Evolutionary conservation across 257 asterid genomes (phyloP), one percentile per base, ranked within the genome.

Genomic region (Haberlea rhodopensis): DNA sequence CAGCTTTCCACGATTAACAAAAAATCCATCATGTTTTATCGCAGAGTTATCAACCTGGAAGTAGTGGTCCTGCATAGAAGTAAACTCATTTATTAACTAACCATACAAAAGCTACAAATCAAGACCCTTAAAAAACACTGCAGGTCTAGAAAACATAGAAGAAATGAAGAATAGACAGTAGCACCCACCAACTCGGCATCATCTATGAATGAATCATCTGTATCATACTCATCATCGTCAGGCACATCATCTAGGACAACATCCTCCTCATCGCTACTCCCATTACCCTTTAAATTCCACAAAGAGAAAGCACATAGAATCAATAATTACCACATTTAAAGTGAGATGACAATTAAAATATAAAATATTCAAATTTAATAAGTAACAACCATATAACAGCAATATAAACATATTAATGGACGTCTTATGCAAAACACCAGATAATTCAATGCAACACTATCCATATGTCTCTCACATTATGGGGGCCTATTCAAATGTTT

Each of bases 151-250:
- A 65, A 20, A 11, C 51, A 43, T 43, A 43, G 51, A 59, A 65
- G 16, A 29, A 27, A 60, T 13, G n/a, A 57, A 24, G n/a, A n/a
- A n/a, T n/a, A n/a, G n/a, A n/a, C 55, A 54, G 62, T 32, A 60
- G 63, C 57, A 71, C 94, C 58, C 53, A 90, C 99, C 95, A 94
- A 77, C 69, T 94, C 99, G 51, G 97, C 73, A 76, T 94, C 99
- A 60, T 94, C 99, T 53, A 94, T 94, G 72, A 94, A 94, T 37
- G 99, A 94, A 78, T 94, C 99, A 61, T 86, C 95, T 0, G 99
- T 94, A 77, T 94, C 99, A 67, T 94, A 94, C 65, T 94, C 99
- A 66, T 94, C 99, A 31, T 94, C 97, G 79, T 94, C 97, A 0
- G 99, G 99, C 66, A 83, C 83, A 25, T 87, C 90, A 59, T 94